These are phyloP conservation scores for Cynanchum wilfordii DNA, from an alignment of 257 asterid genomes.

Conservation along the genomic window DNA sequence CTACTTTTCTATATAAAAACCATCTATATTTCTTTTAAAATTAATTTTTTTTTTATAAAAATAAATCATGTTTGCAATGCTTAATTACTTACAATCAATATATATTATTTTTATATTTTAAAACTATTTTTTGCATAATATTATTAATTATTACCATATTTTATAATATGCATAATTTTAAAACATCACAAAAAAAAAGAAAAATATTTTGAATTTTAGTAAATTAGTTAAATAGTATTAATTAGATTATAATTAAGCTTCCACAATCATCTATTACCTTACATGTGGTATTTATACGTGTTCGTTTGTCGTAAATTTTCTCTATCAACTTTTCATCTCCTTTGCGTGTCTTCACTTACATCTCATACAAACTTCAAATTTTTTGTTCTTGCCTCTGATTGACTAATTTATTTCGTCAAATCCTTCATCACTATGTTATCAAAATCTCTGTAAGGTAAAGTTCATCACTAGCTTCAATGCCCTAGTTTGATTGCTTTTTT, in stretches of 20 bases:
- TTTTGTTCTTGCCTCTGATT: background rate
- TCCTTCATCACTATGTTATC: background rate
- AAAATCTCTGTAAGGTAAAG: background rate
- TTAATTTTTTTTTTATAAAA: no score
- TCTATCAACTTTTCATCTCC: background rate
- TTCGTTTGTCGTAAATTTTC: background rate
- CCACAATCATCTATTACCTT: background rate
- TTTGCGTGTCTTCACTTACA: background rate
- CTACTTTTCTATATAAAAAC: no score
- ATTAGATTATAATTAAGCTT: background rate
- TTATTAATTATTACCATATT: no score
- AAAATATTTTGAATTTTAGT: no score
- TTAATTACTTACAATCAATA: background rate
- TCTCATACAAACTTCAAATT: background rate
- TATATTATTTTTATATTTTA: no score
- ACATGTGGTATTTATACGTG: background rate
- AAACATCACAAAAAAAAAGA: no score
- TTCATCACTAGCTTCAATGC: background rate
- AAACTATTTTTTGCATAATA: no score
- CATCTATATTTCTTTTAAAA: no score
- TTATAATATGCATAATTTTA: no score
- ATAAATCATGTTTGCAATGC: no score
- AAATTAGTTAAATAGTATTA: no score
- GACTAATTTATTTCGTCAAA: background rate
- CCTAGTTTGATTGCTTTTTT: background rate